Evolutionary conservation across 495 filamentous ascomycete genomes (phyloP).

Genomic region (Daldinia loculata): DNA sequence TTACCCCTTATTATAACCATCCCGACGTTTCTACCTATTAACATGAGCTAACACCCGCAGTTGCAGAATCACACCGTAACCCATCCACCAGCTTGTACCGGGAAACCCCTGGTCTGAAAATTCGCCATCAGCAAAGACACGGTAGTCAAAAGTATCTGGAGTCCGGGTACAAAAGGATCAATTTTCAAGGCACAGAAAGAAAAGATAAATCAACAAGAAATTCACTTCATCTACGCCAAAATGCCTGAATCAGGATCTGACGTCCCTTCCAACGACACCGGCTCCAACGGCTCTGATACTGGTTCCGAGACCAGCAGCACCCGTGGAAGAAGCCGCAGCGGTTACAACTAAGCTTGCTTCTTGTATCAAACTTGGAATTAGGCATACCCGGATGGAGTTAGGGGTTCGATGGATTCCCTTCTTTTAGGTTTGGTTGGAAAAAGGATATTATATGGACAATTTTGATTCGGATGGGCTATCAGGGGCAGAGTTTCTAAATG

Average conservation of each 20-base stretch:
- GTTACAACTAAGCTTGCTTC: conserved; percentile 31
- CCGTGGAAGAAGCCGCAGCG: conserved; percentile 38
- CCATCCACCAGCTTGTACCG: neutral
- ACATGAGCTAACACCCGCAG: neutral
- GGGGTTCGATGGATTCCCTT: conserved; percentile 17
- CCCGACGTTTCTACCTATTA: neutral
- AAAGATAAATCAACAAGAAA: neutral
- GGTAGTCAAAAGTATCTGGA: neutral
- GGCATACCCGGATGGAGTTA: conserved; percentile 25
- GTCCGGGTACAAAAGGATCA: neutral
- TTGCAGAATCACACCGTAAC: neutral
- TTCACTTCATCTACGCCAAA: conserved; percentile 11
- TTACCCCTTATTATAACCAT: neutral
- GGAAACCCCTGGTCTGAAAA: no score
- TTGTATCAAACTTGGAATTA: conserved; percentile 18
- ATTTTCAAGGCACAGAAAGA: neutral
- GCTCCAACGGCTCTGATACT: conserved; percentile 31
- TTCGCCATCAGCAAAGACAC: neutral
- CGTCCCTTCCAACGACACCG: conserved; percentile 33
- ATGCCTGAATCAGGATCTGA: conserved; percentile 41
- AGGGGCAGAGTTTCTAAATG: neutral
- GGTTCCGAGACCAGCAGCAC: conserved; percentile 18
- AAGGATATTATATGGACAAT: neutral
- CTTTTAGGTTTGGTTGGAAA: neutral
- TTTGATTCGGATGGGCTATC: conserved; percentile 2